Base-by-base conservation (phyloP, 192 early-diverging fungal species). In the Funneliformis geosporum region DNA sequence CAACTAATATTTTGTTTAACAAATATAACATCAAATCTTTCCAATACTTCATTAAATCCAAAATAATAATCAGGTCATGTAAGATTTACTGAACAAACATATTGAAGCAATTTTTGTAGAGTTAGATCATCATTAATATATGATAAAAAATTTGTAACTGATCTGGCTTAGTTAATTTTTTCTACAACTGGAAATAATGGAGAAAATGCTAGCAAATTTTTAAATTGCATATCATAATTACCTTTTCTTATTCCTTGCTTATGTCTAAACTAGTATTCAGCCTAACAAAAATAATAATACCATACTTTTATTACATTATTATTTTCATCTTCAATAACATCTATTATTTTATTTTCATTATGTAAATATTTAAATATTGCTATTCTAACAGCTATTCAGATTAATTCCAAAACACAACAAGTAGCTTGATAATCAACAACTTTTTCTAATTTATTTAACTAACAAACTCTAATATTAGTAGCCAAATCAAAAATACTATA, bases 361-460 rank as follows among this genome's bases (percentile, higher is more conserved):
- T n/a, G 11, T 73, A 73, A 73, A 55, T 55, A 25, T 73, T 73
- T 21, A 8, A 1, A 23, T 73, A 73, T n/a, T 50, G 46, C 46
- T 9, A 73, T 73, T 27, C 71, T 23, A 11, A 55, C 7, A 73
- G 70, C 70, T 10, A 72, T 47, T 25, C 70, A 72, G 44, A 72
- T 72, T 47, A 47, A 42, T 50, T 72, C n/a, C 21, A 73, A 46
- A 28, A 73, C 43, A 27, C 47, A 21, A 73, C 21, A 55, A 21
- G 2, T 73, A 50, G 47, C 7, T 21, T 55, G 7, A 73, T 73
- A 73, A 27, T 73, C 39, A 33, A 47, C 14, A 46, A 73, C 46
- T 43, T 73, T 73, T 73, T 73, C 46, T 33, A 73, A 73, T 73
- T 73, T 73, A 25, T 73, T 6, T 55, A 73, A 55, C 33, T 50